Evolutionary conservation across 352 stramenopile genomes (phyloP).

Genomic region (Phytophthora citricola): DNA sequence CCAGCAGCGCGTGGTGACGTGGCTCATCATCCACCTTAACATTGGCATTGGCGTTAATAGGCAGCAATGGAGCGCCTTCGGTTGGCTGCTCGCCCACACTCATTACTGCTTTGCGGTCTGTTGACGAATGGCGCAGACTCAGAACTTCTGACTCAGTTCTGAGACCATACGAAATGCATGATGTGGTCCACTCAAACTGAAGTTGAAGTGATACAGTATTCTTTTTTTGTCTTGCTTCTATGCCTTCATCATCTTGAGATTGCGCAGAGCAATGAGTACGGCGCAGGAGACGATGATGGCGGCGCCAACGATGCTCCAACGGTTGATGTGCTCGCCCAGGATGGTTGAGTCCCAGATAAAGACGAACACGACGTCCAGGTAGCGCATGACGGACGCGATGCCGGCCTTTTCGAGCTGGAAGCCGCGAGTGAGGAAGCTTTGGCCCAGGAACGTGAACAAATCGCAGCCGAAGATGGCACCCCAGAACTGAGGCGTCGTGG

Average conservation of each 20-base stretch:
- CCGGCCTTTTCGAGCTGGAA: conserved; percentile 70
- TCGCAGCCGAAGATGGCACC: conserved; percentile 42
- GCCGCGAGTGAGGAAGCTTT: conserved; percentile 61
- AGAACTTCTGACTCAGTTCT: background rate
- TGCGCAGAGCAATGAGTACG: conserved; percentile 52
- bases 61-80: conserved; percentile 24
- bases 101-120: conserved; percentile 6
- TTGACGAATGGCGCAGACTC: conserved; percentile 1
- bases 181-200: background rate
- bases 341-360: conserved; percentile 70
- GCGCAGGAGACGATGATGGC: conserved; percentile 51
- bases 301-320: conserved; percentile 56
- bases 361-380: conserved; percentile 72
- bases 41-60: conserved; percentile 3
- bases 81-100: conserved; percentile 11
- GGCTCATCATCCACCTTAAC: conserved; percentile 16
- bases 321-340: conserved; percentile 51
- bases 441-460: conserved; percentile 47
- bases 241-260: conserved; percentile 20
- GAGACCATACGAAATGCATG: too few species aligned
- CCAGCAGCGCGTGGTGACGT: conserved; percentile 56
- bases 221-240: background rate
- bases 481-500: conserved; percentile 40
- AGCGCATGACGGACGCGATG: conserved; percentile 69
- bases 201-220: too few species aligned